A percentile compares a stretch with the other conserved stretches of the same genome.
These are phyloP conservation scores for Arthrobotrys musiformis DNA, from an alignment of 2,329 filamentous ascomycete genomes.

Conservation along the genomic window DNA sequence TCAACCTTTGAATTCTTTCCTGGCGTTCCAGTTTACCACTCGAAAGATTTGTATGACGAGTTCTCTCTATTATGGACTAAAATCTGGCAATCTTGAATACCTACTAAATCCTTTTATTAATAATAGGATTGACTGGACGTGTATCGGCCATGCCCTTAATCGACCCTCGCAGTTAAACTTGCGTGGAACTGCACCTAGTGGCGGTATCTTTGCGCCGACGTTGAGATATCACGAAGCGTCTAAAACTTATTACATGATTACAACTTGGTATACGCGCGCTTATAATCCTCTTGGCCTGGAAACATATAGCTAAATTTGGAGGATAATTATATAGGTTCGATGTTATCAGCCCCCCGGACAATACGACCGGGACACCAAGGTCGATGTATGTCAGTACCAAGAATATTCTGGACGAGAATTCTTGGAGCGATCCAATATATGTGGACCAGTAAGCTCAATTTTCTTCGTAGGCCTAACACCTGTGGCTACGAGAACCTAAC, in stretches of 20 bases:
- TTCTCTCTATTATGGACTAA: background rate
- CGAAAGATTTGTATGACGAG: constrained; percentile 62
- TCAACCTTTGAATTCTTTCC: constrained; percentile 74
- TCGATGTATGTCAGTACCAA: constrained; percentile 69
- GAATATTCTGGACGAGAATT: constrained; percentile 67
- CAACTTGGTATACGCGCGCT: constrained; percentile 39
- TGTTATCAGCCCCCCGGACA: constrained; percentile 57
- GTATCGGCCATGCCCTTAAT: constrained; percentile 68
- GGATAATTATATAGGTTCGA: constrained; percentile 52
- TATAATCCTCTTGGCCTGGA: background rate
- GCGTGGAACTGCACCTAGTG: constrained; percentile 68
- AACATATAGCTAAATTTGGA: background rate
- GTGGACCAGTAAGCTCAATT: constrained; percentile 67
- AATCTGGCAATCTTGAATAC: background rate
- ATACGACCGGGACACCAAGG: constrained; percentile 62
- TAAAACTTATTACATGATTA: constrained; percentile 57
- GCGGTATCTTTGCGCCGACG: constrained; percentile 74
- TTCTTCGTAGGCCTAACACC: background rate
- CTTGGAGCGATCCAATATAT: constrained; percentile 69
- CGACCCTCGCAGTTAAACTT: constrained; percentile 68
- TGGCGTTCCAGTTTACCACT: constrained; percentile 71
- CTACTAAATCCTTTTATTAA: background rate
- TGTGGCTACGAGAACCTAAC: constrained; percentile 61
- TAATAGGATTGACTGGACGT: constrained; percentile 67
- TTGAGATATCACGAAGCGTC: constrained; percentile 62